Evolutionary conservation across 495 filamentous ascomycete genomes (phyloP), one percentile per base, ranked within the genome.

Genomic region (Penicillium maclennaniae): DNA sequence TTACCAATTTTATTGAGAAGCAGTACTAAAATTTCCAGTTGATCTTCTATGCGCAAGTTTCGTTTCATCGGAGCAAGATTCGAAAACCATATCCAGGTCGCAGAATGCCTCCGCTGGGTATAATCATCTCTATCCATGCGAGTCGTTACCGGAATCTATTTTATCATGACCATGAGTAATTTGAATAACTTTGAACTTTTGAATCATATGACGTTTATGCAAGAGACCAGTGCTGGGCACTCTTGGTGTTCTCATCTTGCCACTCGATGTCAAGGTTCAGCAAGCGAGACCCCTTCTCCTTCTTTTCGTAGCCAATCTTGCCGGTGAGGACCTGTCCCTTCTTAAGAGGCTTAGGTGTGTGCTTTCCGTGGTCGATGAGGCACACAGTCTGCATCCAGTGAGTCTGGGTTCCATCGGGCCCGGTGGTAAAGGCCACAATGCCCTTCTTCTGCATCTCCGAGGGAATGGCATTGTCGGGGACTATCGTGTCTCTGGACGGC

Each of bases 361-460:
- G 63, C 49, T 70, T 69, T 27, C 66, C 65, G 45, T 75, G 66
- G 47, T 80, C 73, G 43, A 79, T 75, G 31, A 82, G 64, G 14
- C 71, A 56, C 34, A 79, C 56, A 2, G 66, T 67, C 53, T 81
- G 79, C 53, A 78, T 75, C 73, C 79, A 82, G 51, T 82, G 79
- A 5, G 79, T 82, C 59, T 78, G 69, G n/a, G 67, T 68, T 20
- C 72, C 77, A 49, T 72, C 38, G 6, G 79, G 79, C 1, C 79
- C 78, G 8, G 79, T 82, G 16, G 78, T 80, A 49, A 82, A 82
- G n/a, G 71, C 67, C 31, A 79, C 72, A 28, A 68, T 60, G 40
- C 70, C 74, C 56, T 75, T 72, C 66, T 76, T 78, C 55, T 68
- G 64, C 69, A 72, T 70, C 34, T 75, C 71, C 25, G 69, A 62